phyloP scores from a whole-genome alignment of 2,329 filamentous ascomycete species.

The Annulohypoxylon truncatum region DNA sequence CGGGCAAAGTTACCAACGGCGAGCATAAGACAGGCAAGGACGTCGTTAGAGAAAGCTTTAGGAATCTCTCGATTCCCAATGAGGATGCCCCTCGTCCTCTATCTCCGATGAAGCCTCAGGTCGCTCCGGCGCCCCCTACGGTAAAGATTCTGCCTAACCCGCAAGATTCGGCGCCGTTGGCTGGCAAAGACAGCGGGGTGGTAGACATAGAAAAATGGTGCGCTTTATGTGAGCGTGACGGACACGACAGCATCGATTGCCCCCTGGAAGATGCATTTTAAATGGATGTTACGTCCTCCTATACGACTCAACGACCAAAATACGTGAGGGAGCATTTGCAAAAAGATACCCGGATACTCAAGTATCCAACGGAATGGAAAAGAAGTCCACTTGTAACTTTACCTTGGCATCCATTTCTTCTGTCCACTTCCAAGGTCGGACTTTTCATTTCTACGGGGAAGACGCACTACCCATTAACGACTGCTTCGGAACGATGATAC shows the following conservation, averaged over 20 bases:
- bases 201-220: conserved; percentile 94
- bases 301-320: conserved; percentile 17
- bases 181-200: conserved; percentile 81
- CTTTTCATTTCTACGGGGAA: conserved; percentile 38
- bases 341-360: conserved; percentile 4
- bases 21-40: conserved; percentile 52
- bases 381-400: conserved; percentile 8
- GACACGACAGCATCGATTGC: conserved; percentile 95
- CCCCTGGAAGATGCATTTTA: conserved; percentile 86
- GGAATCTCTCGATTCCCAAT: conserved; percentile 55
- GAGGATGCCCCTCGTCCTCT: conserved; percentile 66
- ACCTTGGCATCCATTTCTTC: conserved; percentile 17
- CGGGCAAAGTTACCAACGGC: conserved; percentile 38
- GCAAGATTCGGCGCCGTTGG: conserved; percentile 74
- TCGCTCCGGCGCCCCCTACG: conserved; percentile 51
- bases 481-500: conserved; percentile 49
- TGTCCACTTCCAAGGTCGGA: conserved; percentile 36
- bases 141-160: conserved; percentile 68
- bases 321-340: neutral
- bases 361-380: conserved; percentile 3
- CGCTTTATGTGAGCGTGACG: conserved; percentile 93
- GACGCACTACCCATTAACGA: conserved; percentile 40
- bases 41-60: conserved; percentile 54
- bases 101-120: conserved; percentile 63
- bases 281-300: conserved; percentile 39